These are phyloP conservation scores for Globisporangium canariense DNA, from an alignment of 352 stramenopile species.

Conservation along the genomic window DNA sequence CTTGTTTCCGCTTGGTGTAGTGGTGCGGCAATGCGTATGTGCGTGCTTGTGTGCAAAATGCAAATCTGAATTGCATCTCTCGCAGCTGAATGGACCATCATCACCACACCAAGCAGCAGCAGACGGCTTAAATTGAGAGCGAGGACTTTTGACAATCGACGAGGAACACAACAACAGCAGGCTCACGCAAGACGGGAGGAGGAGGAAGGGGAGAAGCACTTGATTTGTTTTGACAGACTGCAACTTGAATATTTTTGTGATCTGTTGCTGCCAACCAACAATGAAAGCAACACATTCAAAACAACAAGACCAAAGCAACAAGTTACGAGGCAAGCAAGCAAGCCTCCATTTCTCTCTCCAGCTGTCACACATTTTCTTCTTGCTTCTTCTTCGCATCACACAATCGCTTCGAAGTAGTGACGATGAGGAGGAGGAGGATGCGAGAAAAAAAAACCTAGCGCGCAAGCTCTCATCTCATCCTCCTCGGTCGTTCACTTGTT, in stretches of 20 bases:
- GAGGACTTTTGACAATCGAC: slow-evolving; percentile 8
- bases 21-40: no score
- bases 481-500: not conserved
- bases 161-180: not conserved
- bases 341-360: not conserved
- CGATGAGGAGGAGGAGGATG: no score
- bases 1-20: no score
- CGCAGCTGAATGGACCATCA: not conserved
- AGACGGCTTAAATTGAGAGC: not conserved
- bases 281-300: not conserved
- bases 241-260: not conserved
- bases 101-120: not conserved
- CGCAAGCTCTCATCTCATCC: not conserved
- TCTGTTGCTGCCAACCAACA: not conserved
- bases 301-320: no score
- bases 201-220: slow-evolving; percentile 5
- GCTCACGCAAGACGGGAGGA: not conserved
- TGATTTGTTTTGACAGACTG: slow-evolving; percentile 1
- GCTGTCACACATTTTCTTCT: slow-evolving; percentile 5
- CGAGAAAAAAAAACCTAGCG: slow-evolving; percentile 2
- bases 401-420: not conserved
- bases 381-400: no score
- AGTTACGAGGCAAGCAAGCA: no score
- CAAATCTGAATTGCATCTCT: not conserved
- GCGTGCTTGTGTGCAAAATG: not conserved